Percentiles rank a stretch among this genome's conserved stretches.
These are phyloP conservation scores for Dujonia santamariae DNA, from an alignment of 1,139 yeast species.

Conservation along the genomic window DNA sequence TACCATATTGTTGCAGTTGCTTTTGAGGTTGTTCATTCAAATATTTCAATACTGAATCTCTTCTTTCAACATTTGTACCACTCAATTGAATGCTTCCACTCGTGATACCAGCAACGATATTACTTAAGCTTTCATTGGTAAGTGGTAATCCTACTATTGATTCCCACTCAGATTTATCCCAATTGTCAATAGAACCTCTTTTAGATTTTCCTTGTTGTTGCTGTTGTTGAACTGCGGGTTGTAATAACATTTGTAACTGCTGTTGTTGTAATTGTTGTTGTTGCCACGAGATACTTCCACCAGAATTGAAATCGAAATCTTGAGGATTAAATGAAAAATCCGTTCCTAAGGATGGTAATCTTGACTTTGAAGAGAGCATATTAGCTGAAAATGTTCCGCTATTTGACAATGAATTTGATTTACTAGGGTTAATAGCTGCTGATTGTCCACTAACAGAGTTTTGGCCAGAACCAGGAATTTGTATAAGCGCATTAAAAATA, in stretches of 20 bases:
- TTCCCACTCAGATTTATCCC: slow-evolving; percentile 24
- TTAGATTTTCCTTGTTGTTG: slow-evolving; percentile 16
- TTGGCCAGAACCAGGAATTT: slow-evolving; percentile 33
- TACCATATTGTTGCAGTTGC: slow-evolving; percentile 7
- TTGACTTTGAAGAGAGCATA: slow-evolving; percentile 12
- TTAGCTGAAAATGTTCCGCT: slow-evolving; percentile 10
- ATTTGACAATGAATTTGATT: slow-evolving; percentile 10
- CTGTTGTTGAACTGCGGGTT: slow-evolving; percentile 9
- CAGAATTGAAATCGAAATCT: slow-evolving; percentile 43
- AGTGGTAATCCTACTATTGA: slow-evolving; percentile 26
- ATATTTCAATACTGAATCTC: slow-evolving; percentile 40
- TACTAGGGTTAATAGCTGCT: slow-evolving; percentile 8
- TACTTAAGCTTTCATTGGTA: slow-evolving; percentile 32
- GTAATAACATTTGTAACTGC: slow-evolving; percentile 5
- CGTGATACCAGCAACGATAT: slow-evolving; percentile 35
- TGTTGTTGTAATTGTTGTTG: slow-evolving; percentile 12
- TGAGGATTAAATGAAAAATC: slow-evolving; percentile 24
- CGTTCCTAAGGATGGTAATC: slow-evolving; percentile 18
- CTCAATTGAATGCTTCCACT: slow-evolving; percentile 41
- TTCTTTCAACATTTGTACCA: slow-evolving; percentile 40
- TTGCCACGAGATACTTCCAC: slow-evolving; percentile 32
- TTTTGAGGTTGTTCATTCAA: slow-evolving; percentile 22
- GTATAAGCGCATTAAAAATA: slow-evolving; percentile 40
- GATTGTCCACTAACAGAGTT: slow-evolving; percentile 33
- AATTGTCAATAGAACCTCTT: slow-evolving; percentile 24